A percentile compares a stretch with the other conserved stretches of the same genome.
These are phyloP conservation scores for Amanita inopinata DNA, from an alignment of 768 basidiomycete species.

Conservation along the genomic window DNA sequence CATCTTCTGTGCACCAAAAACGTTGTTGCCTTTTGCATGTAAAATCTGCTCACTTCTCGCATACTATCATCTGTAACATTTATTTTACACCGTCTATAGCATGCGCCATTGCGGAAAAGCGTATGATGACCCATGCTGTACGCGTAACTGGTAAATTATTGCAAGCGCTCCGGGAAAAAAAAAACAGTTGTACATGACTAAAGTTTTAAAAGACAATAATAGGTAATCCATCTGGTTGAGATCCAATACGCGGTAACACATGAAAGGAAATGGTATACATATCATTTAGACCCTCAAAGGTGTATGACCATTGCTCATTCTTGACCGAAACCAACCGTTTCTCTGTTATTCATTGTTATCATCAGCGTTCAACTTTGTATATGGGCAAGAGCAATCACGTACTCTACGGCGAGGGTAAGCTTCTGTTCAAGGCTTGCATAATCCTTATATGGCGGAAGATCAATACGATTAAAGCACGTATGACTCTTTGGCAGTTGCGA, in stretches of 20 bases:
- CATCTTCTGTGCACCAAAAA: too few species aligned
- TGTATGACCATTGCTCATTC: slow-evolving; percentile 40
- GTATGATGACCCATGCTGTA: too few species aligned
- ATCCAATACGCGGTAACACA: slow-evolving; percentile 10
- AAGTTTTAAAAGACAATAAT: background rate
- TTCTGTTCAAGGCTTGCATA: slow-evolving; percentile 93
- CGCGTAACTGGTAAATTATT: too few species aligned
- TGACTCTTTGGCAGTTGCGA: slow-evolving; percentile 94
- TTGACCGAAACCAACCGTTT: slow-evolving; percentile 92
- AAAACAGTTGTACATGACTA: too few species aligned
- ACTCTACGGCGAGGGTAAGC: slow-evolving; percentile 90
- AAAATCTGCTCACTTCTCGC: too few species aligned
- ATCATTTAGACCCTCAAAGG: slow-evolving; percentile 9
- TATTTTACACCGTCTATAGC: too few species aligned
- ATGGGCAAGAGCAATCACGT: slow-evolving; percentile 26
- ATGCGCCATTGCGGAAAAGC: too few species aligned
- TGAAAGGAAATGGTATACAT: slow-evolving; percentile 12
- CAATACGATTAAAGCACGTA: slow-evolving; percentile 94
- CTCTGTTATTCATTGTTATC: slow-evolving; percentile 33
- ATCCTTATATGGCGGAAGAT: slow-evolving; percentile 96
- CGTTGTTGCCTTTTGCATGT: background rate
- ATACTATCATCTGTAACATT: too few species aligned
- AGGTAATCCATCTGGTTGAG: background rate
- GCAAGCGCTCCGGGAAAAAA: too few species aligned
- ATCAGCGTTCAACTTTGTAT: slow-evolving; percentile 7